These are phyloP conservation scores for Zymoseptoria brevis DNA, from an alignment of 2,329 filamentous ascomycete species.

Conservation along the genomic window DNA sequence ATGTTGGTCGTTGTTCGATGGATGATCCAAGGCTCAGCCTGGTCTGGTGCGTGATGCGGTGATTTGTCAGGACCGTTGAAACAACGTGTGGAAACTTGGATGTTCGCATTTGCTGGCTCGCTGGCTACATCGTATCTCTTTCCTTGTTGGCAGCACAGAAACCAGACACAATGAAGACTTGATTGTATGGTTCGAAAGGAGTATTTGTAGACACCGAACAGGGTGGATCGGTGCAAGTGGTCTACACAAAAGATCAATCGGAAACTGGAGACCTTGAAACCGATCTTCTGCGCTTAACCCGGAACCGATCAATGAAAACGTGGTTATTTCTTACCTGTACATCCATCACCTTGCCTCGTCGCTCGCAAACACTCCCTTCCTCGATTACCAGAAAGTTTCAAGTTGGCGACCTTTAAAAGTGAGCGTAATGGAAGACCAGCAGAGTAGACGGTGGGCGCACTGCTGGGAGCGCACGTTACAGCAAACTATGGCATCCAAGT, in stretches of 20 bases:
- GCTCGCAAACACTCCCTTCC: not conserved
- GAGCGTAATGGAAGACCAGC: not conserved
- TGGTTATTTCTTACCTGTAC: not conserved
- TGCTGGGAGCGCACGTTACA: not conserved
- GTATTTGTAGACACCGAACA: not conserved
- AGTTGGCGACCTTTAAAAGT: not conserved
- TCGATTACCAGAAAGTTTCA: not conserved
- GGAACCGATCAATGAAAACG: not conserved
- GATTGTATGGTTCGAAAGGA: not conserved
- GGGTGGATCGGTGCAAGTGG: not conserved
- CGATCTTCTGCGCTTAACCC: not conserved
- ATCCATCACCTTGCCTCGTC: not conserved
- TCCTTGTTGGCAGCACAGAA: too few relatives aligned
- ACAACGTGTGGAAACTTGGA: too few relatives aligned
- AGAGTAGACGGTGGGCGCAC: not conserved
- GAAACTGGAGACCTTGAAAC: not conserved
- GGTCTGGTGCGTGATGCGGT: too few relatives aligned
- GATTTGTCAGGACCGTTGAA: too few relatives aligned
- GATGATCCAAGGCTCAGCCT: not conserved
- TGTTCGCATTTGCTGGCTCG: too few relatives aligned
- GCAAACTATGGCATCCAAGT: not conserved
- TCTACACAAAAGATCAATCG: not conserved
- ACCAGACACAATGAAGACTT: too few relatives aligned
- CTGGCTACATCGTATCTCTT: too few relatives aligned
- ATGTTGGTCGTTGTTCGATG: not conserved